Conservation (phyloP, 257 asterid genomes). For the Rubia yunnanensis region DNA sequence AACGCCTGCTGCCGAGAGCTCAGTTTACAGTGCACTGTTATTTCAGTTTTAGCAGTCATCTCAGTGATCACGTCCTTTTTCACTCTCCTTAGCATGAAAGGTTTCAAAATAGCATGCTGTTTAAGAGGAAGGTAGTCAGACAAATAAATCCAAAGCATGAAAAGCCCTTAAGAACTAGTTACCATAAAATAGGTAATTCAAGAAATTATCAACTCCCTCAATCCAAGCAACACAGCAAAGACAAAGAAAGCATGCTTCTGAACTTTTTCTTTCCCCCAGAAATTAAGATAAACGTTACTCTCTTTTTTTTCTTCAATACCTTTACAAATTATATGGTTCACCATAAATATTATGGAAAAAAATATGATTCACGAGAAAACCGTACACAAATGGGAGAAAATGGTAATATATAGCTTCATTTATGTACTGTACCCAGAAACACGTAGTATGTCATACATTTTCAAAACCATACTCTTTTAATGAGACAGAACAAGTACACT, state of each 20-base stretch:
- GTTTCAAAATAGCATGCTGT: slow-evolving; percentile 98
- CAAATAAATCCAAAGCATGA: slow-evolving; percentile 3
- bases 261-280: too few relatives aligned
- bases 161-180: slow-evolving; percentile 11
- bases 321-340: too few relatives aligned
- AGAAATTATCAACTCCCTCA: background rate
- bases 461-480: background rate
- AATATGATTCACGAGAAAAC: too few relatives aligned
- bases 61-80: slow-evolving; percentile 92
- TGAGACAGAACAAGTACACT: background rate
- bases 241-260: background rate
- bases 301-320: too few relatives aligned
- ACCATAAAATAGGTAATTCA: background rate
- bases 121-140: slow-evolving; percentile 7
- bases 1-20: slow-evolving; percentile 95
- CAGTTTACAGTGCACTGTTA: slow-evolving; percentile 81
- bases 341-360: too few relatives aligned
- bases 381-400: too few relatives aligned
- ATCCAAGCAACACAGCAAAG: background rate
- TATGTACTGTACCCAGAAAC: background rate
- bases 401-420: background rate
- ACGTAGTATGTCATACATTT: background rate
- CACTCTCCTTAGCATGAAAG: slow-evolving; percentile 95
- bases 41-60: slow-evolving; percentile 87
- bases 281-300: too few relatives aligned